Base-by-base conservation (phyloP, 148 eudicot species). In the Cornus florida region DNA sequence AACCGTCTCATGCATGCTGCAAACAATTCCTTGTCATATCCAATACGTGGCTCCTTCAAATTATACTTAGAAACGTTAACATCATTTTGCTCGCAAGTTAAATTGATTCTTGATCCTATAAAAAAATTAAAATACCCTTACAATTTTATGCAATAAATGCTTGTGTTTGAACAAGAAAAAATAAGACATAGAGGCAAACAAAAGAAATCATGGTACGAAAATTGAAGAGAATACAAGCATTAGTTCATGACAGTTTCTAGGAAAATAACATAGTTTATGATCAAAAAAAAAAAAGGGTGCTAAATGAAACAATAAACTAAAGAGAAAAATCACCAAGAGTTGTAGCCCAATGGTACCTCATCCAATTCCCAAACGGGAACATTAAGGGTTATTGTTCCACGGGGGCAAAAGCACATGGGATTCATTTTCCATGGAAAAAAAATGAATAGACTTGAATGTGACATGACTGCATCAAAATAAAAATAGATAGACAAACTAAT, bases 1-100 rank as follows among this genome's bases (percentile, higher is more conserved):
- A 95, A 95, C 75, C 98, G 90, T 86, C 86, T 87, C 92, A 95
- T 87, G 85, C 97, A 92, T 39, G 83, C 85, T n/a, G 71, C 71
- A 82, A 89, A 85, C 74, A 95, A 83, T 73, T 93, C 93, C 77
- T 88, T 77, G 76, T 89, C 92, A 81, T 84, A 71, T 20, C 53
- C 82, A 17, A 19, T 57, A 66, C 31, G 23, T 33, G 70, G 20
- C 33, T 81, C 79, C 80, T 77, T 75, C 74, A 74, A 11, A 53
- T 70, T 59, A 43, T 43, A 80, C 28, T 75, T 82, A 67, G 75
- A 77, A 79, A 65, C 84, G 53, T 23, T 33, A 75, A 41, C 71
- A 69, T 75, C 84, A 13, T 72, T 80, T 41, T 76, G 84, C 67
- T 71, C 82, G 41, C 76, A 56, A 5, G 24, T 77, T 69, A 81